Conservation (phyloP, 2,329 filamentous ascomycete species). For the Polytolypa hystricis region DNA sequence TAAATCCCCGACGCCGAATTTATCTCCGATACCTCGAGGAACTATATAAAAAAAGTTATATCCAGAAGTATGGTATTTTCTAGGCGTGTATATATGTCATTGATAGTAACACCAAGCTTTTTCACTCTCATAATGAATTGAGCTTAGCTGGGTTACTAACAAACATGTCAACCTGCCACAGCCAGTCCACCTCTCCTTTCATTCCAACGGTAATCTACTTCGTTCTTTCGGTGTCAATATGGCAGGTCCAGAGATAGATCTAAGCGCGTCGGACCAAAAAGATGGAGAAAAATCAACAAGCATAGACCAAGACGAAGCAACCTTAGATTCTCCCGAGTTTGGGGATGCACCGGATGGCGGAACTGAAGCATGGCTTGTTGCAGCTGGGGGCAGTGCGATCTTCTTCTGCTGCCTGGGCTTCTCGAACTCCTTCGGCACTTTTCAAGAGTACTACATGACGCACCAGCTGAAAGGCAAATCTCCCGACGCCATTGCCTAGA, state of each 20-base stretch:
- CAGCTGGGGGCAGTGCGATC: conserved; percentile 14
- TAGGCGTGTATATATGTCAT: not conserved
- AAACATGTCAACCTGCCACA: not conserved
- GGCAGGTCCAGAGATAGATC: not conserved
- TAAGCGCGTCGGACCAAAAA: not conserved
- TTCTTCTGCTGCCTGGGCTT: conserved; percentile 35
- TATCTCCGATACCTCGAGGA: not conserved
- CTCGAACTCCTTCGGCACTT: conserved; percentile 36
- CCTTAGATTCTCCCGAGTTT: conserved; percentile 4
- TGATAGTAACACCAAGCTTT: not conserved
- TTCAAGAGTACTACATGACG: conserved; percentile 34
- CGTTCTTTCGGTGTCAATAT: no score
- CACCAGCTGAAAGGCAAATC: conserved; percentile 24
- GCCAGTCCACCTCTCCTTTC: not conserved
- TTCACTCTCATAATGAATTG: not conserved
- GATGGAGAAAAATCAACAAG: not conserved
- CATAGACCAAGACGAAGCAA: not conserved
- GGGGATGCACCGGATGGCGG: conserved; percentile 24
- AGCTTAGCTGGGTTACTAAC: not conserved
- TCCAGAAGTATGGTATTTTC: no score
- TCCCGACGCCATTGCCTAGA: conserved; percentile 32
- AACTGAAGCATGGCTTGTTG: conserved; percentile 19
- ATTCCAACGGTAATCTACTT: no score
- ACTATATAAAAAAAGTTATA: not conserved
- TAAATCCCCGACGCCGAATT: no score